Conservation (phyloP, 352 stramenopile species). For the Phytophthora chlamydospora region DNA sequence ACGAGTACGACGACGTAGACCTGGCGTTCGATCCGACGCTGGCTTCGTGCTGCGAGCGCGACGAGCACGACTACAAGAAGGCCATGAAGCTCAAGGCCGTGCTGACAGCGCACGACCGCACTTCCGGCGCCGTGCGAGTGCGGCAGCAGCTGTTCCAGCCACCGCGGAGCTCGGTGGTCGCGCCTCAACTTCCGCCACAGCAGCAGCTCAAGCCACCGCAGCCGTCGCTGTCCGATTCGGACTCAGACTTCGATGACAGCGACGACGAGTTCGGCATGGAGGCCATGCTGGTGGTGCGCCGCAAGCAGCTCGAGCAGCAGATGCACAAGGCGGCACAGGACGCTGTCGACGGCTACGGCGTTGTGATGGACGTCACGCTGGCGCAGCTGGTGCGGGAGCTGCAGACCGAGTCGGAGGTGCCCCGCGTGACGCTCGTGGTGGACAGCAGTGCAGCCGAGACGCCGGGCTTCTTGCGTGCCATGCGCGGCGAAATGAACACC, state of each 20-base stretch:
- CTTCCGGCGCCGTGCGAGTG: conserved; percentile 54
- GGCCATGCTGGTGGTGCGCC: conserved; percentile 43
- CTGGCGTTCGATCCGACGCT: conserved; percentile 64
- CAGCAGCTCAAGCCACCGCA: neutral
- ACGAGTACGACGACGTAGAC: conserved; percentile 36
- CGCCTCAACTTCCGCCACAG: conserved; percentile 3
- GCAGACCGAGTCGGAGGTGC: conserved; percentile 38
- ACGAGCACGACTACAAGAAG: conserved; percentile 61
- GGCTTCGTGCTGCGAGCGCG: conserved; percentile 69
- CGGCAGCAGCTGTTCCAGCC: conserved; percentile 67
- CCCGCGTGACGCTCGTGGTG: conserved; percentile 50
- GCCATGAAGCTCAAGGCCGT: conserved; percentile 70
- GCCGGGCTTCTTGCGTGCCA: conserved; percentile 22
- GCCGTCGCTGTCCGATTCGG: conserved; percentile 14
- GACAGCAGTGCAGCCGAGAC: conserved; percentile 5
- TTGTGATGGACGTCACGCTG: conserved; percentile 44
- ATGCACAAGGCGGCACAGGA: conserved; percentile 51
- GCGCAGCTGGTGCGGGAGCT: conserved; percentile 46
- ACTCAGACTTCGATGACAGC: conserved; percentile 50
- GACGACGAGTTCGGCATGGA: conserved; percentile 52
- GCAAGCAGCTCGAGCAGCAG: conserved; percentile 54
- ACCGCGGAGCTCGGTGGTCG: conserved; percentile 18
- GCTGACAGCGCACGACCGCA: conserved; percentile 62
- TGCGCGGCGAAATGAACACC: conserved; percentile 48
- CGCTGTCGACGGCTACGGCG: conserved; percentile 55